Conservation (phyloP, 441 rosid genomes). For the Francoa sonchifolia region DNA sequence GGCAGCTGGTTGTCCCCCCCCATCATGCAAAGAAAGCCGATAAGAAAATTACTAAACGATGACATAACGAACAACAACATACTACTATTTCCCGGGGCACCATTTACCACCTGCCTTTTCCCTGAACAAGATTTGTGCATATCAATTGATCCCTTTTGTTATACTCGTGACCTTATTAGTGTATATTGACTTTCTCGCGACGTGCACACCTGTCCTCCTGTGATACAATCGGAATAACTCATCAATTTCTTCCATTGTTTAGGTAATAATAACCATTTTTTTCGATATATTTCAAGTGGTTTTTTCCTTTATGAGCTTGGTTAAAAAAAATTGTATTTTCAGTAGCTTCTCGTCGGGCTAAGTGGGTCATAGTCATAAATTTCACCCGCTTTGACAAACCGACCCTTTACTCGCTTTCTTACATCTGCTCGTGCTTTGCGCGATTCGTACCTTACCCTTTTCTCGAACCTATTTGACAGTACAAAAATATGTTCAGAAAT, state of each 20-base stretch:
- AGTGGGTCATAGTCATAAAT: constrained; percentile 90
- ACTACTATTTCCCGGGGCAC: too few species aligned
- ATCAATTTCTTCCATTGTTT: constrained; percentile 16
- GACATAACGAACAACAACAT: constrained; percentile 12
- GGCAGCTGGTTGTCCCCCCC: constrained; percentile 6
- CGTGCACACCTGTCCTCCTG: too few species aligned
- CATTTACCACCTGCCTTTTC: too few species aligned
- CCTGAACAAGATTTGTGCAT: constrained; percentile 5
- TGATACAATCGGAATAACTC: constrained; percentile 17
- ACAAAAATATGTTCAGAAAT: too few species aligned
- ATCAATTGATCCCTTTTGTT: too few species aligned
- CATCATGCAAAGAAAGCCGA: constrained; percentile 8
- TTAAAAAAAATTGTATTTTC: constrained; percentile 36
- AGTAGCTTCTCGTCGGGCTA: constrained; percentile 76
- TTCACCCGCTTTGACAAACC: constrained; percentile 95
- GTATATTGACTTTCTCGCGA: too few species aligned
- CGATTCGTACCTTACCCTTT: constrained; percentile 87
- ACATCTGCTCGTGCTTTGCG: constrained; percentile 99
- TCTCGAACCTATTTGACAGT: constrained; percentile 99
- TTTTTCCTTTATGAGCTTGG: constrained; percentile 26
- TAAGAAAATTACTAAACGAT: constrained; percentile 10
- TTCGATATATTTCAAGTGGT: constrained; percentile 16
- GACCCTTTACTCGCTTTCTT: constrained; percentile 90
- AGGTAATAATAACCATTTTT: constrained; percentile 18
- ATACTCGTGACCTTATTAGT: too few species aligned